Percentiles rank a stretch among this genome's conserved stretches.
These are phyloP conservation scores for Cicer judaicum DNA, from an alignment of 306 rosid genomes.

Conservation along the genomic window DNA sequence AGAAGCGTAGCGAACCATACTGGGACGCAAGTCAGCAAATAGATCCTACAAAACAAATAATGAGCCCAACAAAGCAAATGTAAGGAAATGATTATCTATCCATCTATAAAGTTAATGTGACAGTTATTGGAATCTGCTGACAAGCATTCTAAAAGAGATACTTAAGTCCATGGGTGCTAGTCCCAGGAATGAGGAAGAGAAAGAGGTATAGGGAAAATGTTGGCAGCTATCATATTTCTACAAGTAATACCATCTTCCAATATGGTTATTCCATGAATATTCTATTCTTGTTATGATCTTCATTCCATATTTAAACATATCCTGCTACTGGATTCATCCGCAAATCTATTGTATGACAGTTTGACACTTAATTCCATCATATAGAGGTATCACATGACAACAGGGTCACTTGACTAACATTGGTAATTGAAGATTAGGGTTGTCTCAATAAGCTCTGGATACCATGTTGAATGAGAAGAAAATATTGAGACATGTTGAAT, in stretches of 20 bases:
- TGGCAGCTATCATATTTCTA: slow-evolving; percentile 22
- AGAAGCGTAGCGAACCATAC: slow-evolving; percentile 80
- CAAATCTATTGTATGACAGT: slow-evolving; percentile 6
- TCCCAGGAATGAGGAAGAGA: background rate
- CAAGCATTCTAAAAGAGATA: slow-evolving; percentile 19
- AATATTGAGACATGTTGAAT: no score
- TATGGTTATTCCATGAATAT: slow-evolving; percentile 26
- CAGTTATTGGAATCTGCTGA: slow-evolving; percentile 7
- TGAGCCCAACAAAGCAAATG: slow-evolving; percentile 22
- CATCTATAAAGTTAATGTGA: background rate
- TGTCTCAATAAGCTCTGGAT: no score
- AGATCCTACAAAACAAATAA: slow-evolving; percentile 66
- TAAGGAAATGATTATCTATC: slow-evolving; percentile 15
- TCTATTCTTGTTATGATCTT: slow-evolving; percentile 22
- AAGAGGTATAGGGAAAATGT: background rate
- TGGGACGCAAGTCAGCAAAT: slow-evolving; percentile 93
- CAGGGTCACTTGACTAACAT: slow-evolving; percentile 1
- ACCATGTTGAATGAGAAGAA: no score
- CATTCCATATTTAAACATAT: background rate
- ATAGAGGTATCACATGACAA: background rate
- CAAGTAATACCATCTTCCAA: slow-evolving; percentile 10
- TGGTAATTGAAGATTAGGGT: background rate
- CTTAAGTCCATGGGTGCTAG: slow-evolving; percentile 10
- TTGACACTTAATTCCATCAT: background rate
- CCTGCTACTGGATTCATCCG: slow-evolving; percentile 19